Evolutionary conservation across 2,329 filamentous ascomycete genomes (phyloP), one percentile per base, ranked within the genome.

Genomic region (Talaromyces sp.): DNA sequence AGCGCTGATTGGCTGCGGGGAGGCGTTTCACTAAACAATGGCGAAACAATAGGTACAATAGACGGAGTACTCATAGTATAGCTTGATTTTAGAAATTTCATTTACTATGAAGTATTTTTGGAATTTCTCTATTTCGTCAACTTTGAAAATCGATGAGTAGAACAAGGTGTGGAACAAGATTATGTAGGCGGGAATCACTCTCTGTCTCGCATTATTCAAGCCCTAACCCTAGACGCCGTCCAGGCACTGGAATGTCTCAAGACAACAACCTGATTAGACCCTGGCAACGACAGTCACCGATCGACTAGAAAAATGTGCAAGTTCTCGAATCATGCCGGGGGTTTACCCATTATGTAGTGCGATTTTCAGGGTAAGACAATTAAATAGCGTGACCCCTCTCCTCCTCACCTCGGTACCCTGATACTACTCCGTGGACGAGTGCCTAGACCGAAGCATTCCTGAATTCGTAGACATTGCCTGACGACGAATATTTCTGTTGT

Each of bases 221-320:
- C 53, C 31, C 53, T 56, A 56, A 25, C n/a, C 29, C 51, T 34
- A 54, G n/a, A 5, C 11, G 11, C 25, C n/a, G n/a, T 53, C 17
- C 22, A 49, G 45, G 45, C 22, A 22, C 54, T 47, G 58, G 58
- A 60, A 60, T 60, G 58, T 60, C 17, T 31, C 58, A 31, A 5
- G 45, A 49, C 45, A 13, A 47, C 43, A 47, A 22, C 43, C 40
- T 53, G 15, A 29, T 29, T 27, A 54, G 29, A 54, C 51, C 51
- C 53, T 38, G 13, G 31, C 53, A 56, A 56, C 53, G n/a, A 56
- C 17, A 56, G 53, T 36, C 31, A 13, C 53, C 13, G 59, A 61
- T 61, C 45, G 22, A 40, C 59, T 29, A 19, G n/a, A 38, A 53
- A 61, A 61, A 61, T 61, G 59, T 17, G 15, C 19, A 13, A 15